A percentile compares a stretch with the other conserved stretches of the same genome.
These are phyloP conservation scores for Teunomyces cretensis DNA, from an alignment of 805 yeast genomes.

Conservation along the genomic window DNA sequence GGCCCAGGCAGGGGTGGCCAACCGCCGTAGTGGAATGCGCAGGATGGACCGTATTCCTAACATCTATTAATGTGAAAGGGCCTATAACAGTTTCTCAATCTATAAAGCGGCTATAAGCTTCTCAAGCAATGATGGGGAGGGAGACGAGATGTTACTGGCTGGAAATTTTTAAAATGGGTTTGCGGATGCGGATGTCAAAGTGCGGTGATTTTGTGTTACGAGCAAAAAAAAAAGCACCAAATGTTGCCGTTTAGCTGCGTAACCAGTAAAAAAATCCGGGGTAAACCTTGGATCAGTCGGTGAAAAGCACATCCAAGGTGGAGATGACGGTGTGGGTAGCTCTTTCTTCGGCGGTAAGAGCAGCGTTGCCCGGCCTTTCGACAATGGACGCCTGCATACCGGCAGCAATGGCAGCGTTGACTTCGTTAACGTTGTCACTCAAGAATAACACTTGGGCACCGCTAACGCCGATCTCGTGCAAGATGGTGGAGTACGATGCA, in stretches of 20 bases:
- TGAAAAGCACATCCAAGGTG: neutral
- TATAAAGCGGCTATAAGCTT: neutral
- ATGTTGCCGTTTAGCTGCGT: too few species aligned
- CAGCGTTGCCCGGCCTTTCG: constrained; percentile 73
- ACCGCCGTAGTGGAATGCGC: neutral
- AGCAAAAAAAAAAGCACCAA: too few species aligned
- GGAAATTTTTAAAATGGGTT: neutral
- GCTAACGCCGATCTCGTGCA: constrained; percentile 36
- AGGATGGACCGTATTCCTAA: neutral
- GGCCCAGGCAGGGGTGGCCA: too few species aligned
- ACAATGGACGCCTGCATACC: constrained; percentile 63
- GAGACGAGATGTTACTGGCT: neutral
- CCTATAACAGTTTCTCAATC: neutral
- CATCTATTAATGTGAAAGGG: neutral
- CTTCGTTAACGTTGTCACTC: constrained; percentile 79
- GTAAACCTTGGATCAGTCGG: neutral
- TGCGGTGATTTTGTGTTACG: too few species aligned
- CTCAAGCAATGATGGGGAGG: neutral
- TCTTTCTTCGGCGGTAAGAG: constrained; percentile 38
- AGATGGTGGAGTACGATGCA: constrained; percentile 59
- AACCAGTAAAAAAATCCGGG: too few species aligned
- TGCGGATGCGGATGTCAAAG: too few species aligned
- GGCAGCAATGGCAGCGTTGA: constrained; percentile 68
- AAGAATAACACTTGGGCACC: constrained; percentile 54
- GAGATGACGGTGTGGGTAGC: neutral